phyloP scores from a whole-genome alignment of 108 stramenopile species.

The Nannochloropsis granulata region DNA sequence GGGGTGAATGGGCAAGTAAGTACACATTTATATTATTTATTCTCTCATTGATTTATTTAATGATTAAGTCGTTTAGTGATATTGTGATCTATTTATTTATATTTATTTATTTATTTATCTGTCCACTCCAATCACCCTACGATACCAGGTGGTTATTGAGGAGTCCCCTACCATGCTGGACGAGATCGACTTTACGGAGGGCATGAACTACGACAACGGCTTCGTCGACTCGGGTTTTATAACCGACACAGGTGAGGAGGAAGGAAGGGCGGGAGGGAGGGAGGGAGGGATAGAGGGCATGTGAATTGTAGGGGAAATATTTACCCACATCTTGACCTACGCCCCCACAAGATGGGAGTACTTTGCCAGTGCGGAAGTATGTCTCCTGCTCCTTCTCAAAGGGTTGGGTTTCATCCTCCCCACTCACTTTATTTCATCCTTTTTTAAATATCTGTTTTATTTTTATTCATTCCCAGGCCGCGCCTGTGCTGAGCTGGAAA shows the following conservation, averaged over 20 bases:
- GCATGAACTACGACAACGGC: conserved; percentile 87
- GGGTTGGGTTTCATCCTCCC: too few relatives aligned
- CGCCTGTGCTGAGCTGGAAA: conserved; percentile 59
- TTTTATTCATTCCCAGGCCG: conserved; percentile 54
- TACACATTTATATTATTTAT: background rate
- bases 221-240: conserved; percentile 88
- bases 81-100: too few relatives aligned
- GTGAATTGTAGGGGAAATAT: too few relatives aligned
- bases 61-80: too few relatives aligned
- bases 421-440: too few relatives aligned
- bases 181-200: conserved; percentile 94
- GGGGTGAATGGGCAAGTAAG: conserved; percentile 61
- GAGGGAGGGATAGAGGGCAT: background rate
- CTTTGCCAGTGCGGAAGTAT: too few relatives aligned
- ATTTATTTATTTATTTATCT: too few relatives aligned
- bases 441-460: background rate
- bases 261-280: background rate
- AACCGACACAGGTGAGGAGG: conserved; percentile 47
- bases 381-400: too few relatives aligned
- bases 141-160: conserved; percentile 73
- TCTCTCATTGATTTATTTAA: too few relatives aligned
- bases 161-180: conserved; percentile 82
- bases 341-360: too few relatives aligned
- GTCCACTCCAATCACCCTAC: too few relatives aligned
- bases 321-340: too few relatives aligned